A percentile compares a stretch with the other conserved stretches of the same genome.
These are phyloP conservation scores for Cyberlindnera saturnus DNA, from an alignment of 805 yeast genomes.

Conservation along the genomic window DNA sequence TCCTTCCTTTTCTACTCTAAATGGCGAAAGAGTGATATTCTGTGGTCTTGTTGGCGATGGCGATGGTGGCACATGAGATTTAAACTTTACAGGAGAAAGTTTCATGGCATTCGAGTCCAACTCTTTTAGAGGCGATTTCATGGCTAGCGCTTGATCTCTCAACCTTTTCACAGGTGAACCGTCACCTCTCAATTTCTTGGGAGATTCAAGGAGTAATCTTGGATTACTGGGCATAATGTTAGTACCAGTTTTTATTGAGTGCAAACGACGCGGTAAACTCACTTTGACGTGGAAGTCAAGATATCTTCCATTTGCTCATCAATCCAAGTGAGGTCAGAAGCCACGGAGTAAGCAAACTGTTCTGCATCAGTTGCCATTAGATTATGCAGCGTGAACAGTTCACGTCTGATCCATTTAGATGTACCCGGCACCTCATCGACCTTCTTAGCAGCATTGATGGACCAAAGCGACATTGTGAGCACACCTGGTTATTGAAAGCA, in stretches of 20 bases:
- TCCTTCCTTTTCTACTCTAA: not conserved
- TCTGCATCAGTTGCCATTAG: slow-evolving; percentile 33
- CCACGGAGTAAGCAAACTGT: slow-evolving; percentile 33
- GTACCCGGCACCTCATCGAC: slow-evolving; percentile 40
- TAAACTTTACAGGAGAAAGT: slow-evolving; percentile 20
- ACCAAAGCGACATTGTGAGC: slow-evolving; percentile 23
- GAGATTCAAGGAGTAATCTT: slow-evolving; percentile 22
- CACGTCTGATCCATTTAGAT: slow-evolving; percentile 44
- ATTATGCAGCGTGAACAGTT: slow-evolving; percentile 33
- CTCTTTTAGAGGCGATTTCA: slow-evolving; percentile 19
- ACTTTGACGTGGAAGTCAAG: slow-evolving; percentile 21
- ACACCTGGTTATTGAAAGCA: not conserved
- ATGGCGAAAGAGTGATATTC: not conserved
- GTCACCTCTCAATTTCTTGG: slow-evolving; percentile 19
- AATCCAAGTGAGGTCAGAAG: slow-evolving; percentile 34
- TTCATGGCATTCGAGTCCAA: slow-evolving; percentile 10
- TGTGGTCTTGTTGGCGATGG: slow-evolving; percentile 3
- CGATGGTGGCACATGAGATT: slow-evolving; percentile 3
- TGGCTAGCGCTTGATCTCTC: slow-evolving; percentile 15
- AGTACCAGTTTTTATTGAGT: slow-evolving; percentile 1
- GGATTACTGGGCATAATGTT: slow-evolving; percentile 19
- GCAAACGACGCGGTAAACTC: slow-evolving; percentile 8
- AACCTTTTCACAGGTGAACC: slow-evolving; percentile 24
- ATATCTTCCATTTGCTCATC: slow-evolving; percentile 36
- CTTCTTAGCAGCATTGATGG: slow-evolving; percentile 23